phyloP scores from a whole-genome alignment of 495 filamentous ascomycete species.

The Darksidea phi region DNA sequence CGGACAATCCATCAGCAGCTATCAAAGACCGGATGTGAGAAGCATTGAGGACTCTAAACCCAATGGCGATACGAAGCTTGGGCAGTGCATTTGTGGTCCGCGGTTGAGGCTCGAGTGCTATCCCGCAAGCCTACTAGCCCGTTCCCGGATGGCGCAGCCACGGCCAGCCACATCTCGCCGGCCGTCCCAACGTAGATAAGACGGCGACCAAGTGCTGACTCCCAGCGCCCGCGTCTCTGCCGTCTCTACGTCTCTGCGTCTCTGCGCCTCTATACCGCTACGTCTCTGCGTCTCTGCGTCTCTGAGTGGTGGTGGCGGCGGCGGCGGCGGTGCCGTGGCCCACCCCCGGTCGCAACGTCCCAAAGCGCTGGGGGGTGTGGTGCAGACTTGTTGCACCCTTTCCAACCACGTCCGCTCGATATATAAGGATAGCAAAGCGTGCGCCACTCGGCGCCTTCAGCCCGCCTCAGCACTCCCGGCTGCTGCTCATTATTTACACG shows the following conservation, averaged over 20 bases:
- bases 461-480: too few species aligned
- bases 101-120: not conserved
- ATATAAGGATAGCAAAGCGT: not conserved
- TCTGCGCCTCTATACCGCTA: too few species aligned
- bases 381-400: not conserved
- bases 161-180: not conserved
- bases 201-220: not conserved
- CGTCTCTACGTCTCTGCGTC: not conserved
- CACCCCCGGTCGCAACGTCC: not conserved
- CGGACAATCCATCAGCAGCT: too few species aligned
- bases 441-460: not conserved
- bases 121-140: not conserved
- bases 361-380: not conserved
- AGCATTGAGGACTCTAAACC: too few species aligned
- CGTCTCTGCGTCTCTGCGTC: too few species aligned
- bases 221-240: not conserved
- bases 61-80: too few species aligned
- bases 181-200: constrained; percentile 8
- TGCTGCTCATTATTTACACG: too few species aligned
- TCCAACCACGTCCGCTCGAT: not conserved
- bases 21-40: too few species aligned
- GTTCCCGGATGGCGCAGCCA: constrained; percentile 10
- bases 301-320: not conserved
- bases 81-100: too few species aligned
- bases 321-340: not conserved